phyloP scores from a whole-genome alignment of 208 protist genomes.

The Tetramitus jugosus region DNA sequence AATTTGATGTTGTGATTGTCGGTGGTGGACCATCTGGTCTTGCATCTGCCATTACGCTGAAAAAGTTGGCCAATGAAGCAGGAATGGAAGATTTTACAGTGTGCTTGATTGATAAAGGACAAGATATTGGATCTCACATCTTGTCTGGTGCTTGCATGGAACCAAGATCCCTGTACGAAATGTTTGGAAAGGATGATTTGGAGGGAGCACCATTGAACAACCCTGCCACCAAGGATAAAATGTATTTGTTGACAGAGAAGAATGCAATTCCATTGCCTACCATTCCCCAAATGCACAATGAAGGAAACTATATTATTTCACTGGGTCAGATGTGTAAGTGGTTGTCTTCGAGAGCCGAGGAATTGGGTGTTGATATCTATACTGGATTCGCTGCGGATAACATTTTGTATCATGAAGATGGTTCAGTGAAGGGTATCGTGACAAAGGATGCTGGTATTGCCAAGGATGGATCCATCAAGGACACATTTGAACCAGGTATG shows the following conservation, averaged over 20 bases:
- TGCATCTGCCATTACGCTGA: constrained; percentile 82
- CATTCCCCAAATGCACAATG: constrained; percentile 70
- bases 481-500: constrained; percentile 84
- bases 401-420: constrained; percentile 27
- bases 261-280: constrained; percentile 51
- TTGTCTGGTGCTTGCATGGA: constrained; percentile 94
- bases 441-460: constrained; percentile 69
- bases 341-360: constrained; percentile 83
- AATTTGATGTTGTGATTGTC: constrained; percentile 93
- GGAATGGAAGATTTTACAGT: constrained; percentile 68
- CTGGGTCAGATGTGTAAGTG: constrained; percentile 80
- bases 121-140: constrained; percentile 87
- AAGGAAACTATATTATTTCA: constrained; percentile 88
- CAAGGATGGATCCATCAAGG: constrained; percentile 80
- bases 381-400: constrained; percentile 36
- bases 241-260: constrained; percentile 65
- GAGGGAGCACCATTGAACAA: constrained; percentile 62
- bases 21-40: constrained; percentile 88
- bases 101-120: constrained; percentile 88
- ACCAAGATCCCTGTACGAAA: constrained; percentile 79
- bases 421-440: constrained; percentile 54
- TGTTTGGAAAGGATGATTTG: constrained; percentile 86
- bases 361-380: constrained; percentile 92
- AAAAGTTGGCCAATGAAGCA: constrained; percentile 71
- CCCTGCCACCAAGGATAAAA: constrained; percentile 71